Conservation (phyloP, 352 stramenopile species). For the Phytopythium oedochilum region DNA sequence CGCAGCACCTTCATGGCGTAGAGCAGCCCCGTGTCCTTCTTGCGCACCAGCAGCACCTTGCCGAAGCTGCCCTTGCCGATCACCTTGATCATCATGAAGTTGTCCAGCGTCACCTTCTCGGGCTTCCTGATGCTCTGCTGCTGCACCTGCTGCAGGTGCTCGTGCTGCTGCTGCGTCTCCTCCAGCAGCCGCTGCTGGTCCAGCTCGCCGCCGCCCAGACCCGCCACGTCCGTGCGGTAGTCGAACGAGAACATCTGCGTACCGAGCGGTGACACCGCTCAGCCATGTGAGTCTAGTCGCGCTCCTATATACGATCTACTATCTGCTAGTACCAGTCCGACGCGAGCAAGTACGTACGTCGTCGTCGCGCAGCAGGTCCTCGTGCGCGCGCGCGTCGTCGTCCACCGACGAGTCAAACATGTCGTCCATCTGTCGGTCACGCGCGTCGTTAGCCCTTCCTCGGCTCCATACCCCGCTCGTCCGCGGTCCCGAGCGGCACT, state of each 20-base stretch:
- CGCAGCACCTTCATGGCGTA: slow-evolving; percentile 99
- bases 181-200: slow-evolving; percentile 46
- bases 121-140: slow-evolving; percentile 34
- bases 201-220: slow-evolving; percentile 12
- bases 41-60: slow-evolving; percentile 96
- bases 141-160: slow-evolving; percentile 17
- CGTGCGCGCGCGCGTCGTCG: slow-evolving; percentile 42
- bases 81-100: slow-evolving; percentile 97
- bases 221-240: slow-evolving; percentile 59
- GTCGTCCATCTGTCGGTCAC: neutral
- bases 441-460: neutral
- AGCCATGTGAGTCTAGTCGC: slow-evolving; percentile 5
- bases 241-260: slow-evolving; percentile 36
- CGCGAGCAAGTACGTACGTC: slow-evolving; percentile 33
- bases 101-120: slow-evolving; percentile 86
- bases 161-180: slow-evolving; percentile 39
- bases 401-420: slow-evolving; percentile 47
- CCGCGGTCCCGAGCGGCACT: neutral
- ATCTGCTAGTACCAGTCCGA: neutral
- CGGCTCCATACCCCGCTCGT: no score
- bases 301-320: no score
- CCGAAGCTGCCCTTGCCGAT: slow-evolving; percentile 96
- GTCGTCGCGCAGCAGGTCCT: slow-evolving; percentile 43
- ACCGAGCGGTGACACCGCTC: neutral
- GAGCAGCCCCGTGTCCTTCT: slow-evolving; percentile 90